A percentile compares a stretch with the other conserved stretches of the same genome.
These are phyloP conservation scores for Annulohypoxylon nitens DNA, from an alignment of 495 filamentous ascomycete species.

Conservation along the genomic window DNA sequence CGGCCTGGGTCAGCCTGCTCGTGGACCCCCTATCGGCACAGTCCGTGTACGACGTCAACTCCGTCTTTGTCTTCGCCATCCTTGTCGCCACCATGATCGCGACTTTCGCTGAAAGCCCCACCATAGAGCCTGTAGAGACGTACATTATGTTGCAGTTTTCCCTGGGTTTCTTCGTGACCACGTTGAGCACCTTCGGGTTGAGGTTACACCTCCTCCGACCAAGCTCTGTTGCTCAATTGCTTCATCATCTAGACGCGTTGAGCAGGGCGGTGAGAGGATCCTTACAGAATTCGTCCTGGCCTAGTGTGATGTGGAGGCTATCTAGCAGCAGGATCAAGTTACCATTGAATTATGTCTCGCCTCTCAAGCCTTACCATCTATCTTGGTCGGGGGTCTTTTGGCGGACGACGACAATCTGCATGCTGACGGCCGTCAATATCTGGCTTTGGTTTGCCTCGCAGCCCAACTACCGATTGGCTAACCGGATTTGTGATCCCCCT, in stretches of 20 bases:
- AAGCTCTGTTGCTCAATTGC: conserved; percentile 20
- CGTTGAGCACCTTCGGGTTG: conserved; percentile 38
- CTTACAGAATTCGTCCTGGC: too few species aligned
- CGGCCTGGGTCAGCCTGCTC: conserved; percentile 44
- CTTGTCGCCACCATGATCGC: conserved; percentile 41
- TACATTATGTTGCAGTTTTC: conserved; percentile 43
- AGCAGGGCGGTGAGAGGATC: neutral
- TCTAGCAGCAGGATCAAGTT: neutral
- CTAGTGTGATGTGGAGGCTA: neutral
- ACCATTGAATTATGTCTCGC: conserved; percentile 24
- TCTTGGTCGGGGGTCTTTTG: conserved; percentile 34
- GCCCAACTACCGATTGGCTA: conserved; percentile 18
- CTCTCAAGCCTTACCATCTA: conserved; percentile 25
- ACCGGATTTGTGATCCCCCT: conserved; percentile 19
- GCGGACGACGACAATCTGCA: conserved; percentile 14
- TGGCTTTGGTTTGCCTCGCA: conserved; percentile 34
- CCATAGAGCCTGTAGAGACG: conserved; percentile 38
- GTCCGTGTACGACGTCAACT: conserved; percentile 49
- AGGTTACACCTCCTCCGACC: conserved; percentile 36
- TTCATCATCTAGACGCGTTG: neutral
- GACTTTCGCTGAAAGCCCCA: neutral
- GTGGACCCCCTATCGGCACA: conserved; percentile 46
- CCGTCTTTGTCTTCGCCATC: conserved; percentile 48
- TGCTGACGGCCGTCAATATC: conserved; percentile 26
- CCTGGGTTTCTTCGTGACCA: conserved; percentile 44